Evolutionary conservation across 1,284 basidiomycete genomes (phyloP).

Genomic region (Inonotus obliquus): DNA sequence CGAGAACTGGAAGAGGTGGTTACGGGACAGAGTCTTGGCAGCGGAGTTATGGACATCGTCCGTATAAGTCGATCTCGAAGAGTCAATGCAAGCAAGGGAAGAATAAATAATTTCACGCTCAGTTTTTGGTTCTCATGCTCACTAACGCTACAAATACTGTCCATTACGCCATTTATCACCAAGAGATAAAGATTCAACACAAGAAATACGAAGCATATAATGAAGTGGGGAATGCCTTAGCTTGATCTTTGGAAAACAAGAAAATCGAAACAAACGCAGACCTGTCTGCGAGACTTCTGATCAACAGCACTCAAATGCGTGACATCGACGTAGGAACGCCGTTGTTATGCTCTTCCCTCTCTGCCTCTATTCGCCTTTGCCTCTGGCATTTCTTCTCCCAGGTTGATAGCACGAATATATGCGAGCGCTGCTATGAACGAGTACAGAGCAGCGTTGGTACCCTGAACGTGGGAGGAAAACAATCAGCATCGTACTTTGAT

Average conservation of each 20-base stretch:
- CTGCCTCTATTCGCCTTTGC: constrained; percentile 60
- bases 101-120: not conserved
- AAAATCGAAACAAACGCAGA: constrained; percentile 10
- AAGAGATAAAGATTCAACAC: not conserved
- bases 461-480: constrained; percentile 36
- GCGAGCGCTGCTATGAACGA: constrained; percentile 62
- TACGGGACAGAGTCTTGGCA: not conserved
- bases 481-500: not conserved
- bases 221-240: not conserved
- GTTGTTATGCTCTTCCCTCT: constrained; percentile 49
- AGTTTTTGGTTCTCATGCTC: not conserved
- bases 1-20: not conserved
- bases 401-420: constrained; percentile 57
- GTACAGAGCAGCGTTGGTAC: constrained; percentile 71
- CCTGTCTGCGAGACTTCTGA: constrained; percentile 11
- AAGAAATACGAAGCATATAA: not conserved
- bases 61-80: not conserved
- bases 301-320: constrained; percentile 10
- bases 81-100: not conserved
- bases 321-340: constrained; percentile 4
- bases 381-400: constrained; percentile 63
- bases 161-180: not conserved
- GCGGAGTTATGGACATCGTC: not conserved
- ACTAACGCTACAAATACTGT: not conserved
- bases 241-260: not conserved